Conservation (phyloP, 257 asterid species). For the Salvia miltiorrhiza region DNA sequence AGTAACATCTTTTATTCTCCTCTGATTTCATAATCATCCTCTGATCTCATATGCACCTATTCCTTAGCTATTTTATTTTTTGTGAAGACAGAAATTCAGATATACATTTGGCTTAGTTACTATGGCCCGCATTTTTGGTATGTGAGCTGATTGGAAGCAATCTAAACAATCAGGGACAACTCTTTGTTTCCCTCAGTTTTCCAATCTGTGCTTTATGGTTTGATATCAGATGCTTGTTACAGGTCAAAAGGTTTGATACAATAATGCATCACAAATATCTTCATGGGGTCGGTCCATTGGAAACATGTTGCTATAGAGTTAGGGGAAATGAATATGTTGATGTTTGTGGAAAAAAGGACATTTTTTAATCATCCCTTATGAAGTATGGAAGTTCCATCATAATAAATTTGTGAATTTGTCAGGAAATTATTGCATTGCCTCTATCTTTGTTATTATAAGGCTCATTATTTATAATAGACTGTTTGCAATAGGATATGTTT, state of each 20-base stretch:
- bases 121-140: neutral
- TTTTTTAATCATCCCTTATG: too few species aligned
- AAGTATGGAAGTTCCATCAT: neutral
- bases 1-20: neutral
- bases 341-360: neutral
- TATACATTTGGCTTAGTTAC: neutral
- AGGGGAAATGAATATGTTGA: neutral
- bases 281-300: neutral
- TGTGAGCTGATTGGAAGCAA: neutral
- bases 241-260: neutral
- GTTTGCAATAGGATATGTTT: neutral
- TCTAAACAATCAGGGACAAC: too few species aligned
- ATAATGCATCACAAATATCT: neutral
- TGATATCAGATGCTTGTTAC: neutral
- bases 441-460: neutral
- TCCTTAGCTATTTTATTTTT: neutral
- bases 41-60: neutral
- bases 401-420: neutral
- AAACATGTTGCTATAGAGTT: neutral
- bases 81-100: neutral
- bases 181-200: neutral
- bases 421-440: neutral
- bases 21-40: neutral
- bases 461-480: too few species aligned
- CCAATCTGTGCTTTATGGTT: neutral